Base-by-base conservation (phyloP, 75 land plant genomes). In the Larix kaempferi region DNA sequence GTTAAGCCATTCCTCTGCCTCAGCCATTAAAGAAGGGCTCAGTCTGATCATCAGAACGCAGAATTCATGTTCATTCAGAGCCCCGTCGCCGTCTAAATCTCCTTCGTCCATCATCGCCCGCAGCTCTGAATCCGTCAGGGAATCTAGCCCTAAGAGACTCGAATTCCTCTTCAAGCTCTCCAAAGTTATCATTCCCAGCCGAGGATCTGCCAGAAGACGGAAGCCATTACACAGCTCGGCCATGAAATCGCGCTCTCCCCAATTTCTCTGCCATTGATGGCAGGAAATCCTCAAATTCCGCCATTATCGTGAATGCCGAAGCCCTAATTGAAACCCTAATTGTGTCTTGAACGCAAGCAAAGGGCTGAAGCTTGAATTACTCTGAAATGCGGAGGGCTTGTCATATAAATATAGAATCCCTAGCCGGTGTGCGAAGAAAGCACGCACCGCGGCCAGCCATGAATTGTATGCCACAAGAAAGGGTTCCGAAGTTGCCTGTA, bases 161-260 rank as follows among this genome's bases (percentile, higher is more conserved):
- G 89, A 74, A 61, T 89, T 89, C 62, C 62, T 83, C 88, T 76
- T 87, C 82, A 93, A 75, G 85, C 95, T 93, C 72, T 83, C 86
- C 35, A 88, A 75, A 4, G 95, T 93, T 76, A 93, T 93, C 62
- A 88, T 60, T 1, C 84, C 82, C 37, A 67, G 75, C 25, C 62
- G 67, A 3, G 78, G 59, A 72, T 91, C 93, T 76, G 82, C 84
- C 59, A 93, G 74, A 71, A 87, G 77, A 49, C 71, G 76, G 61
- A 93, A 93, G 62, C 93, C 93, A 13, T 89, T 91, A 79, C 85
- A 85, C 8, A 93, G 90, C 88, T 93, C 95, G 74, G 41, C 77
- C 88, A 93, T 80, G 56, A 93, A 85, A 67, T 86, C 95, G 39
- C 84, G 82, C 26, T 84, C 83, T 21, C 91, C n/a, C 95, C 76